Conservation (phyloP, 2,329 filamentous ascomycete species). For the Davidsoniella eucalypti region DNA sequence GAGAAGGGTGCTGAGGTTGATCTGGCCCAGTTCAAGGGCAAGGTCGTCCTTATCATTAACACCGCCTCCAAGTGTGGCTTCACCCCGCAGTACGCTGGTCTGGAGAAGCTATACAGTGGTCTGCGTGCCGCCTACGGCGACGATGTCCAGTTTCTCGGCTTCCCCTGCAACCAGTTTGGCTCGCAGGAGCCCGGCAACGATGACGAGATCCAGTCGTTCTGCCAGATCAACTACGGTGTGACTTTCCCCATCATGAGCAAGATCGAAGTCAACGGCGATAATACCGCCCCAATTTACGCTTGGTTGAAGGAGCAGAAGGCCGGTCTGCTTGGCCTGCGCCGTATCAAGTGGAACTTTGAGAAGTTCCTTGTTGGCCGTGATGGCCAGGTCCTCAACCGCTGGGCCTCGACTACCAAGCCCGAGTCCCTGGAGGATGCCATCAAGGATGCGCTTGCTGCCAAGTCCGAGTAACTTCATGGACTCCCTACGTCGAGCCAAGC, state of each 20-base stretch:
- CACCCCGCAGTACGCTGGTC: constrained; percentile 82
- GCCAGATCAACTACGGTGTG: constrained; percentile 87
- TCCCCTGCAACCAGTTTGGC: constrained; percentile 98
- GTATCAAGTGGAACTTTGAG: constrained; percentile 99
- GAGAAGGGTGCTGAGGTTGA: constrained; percentile 50
- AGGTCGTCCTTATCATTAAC: constrained; percentile 93
- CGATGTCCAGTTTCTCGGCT: constrained; percentile 77
- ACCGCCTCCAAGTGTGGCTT: constrained; percentile 98
- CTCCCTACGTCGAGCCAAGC: neutral
- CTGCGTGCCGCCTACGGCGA: constrained; percentile 52
- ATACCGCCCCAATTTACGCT: constrained; percentile 61
- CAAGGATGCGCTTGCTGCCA: constrained; percentile 46
- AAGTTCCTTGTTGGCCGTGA: constrained; percentile 86
- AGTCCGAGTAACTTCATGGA: neutral
- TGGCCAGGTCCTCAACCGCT: constrained; percentile 70
- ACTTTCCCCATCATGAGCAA: constrained; percentile 84
- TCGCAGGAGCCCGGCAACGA: constrained; percentile 72
- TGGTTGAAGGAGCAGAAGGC: constrained; percentile 61
- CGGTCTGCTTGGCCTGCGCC: constrained; percentile 73
- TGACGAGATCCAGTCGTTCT: constrained; percentile 70
- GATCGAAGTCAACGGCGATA: constrained; percentile 80
- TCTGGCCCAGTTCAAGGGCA: constrained; percentile 61
- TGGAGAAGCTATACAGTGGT: constrained; percentile 78
- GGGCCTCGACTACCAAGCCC: constrained; percentile 79
- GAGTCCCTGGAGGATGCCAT: constrained; percentile 62